Base-by-base conservation (phyloP, 148 eudicot genomes). In the Cornus florida region DNA sequence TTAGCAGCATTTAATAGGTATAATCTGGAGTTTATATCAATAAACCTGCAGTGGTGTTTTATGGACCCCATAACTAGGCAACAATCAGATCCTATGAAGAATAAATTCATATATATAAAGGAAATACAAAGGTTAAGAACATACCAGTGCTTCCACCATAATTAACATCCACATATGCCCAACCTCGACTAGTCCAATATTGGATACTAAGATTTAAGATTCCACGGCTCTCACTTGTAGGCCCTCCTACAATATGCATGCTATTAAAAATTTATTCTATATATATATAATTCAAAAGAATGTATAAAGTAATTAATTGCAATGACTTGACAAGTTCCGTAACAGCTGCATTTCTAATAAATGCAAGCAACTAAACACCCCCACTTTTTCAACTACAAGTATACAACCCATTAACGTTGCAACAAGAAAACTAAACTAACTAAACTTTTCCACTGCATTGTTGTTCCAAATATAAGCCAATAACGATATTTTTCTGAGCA, bases 151-250 rank as follows among this genome's bases (percentile, higher is more conserved):
- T 95, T 84, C 98, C 98, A 82, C 98, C 98, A 77, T 93, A 95
- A 77, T 95, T 95, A 76, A 93, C 98, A 88, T 95, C 97, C 76
- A 91, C 97, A 84, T 89, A 86, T 60, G 94, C 98, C 98, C 98
- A 95, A 72, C 98, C 98, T 77, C 97, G 94, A 82, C 97, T 95
- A 71, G 98, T 95, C 97, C 98, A 95, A 78, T 89, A 95, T 79
- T 95, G 98, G 80, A 90, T 83, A 77, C 86, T 82, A 70, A 95
- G 92, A 83, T 90, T 89, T 67, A 93, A 92, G 79, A 84, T 83
- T 83, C 93, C 98, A 79, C 90, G 92, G 69, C 91, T 74, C 89
- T 95, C 99, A 57, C 86, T 81, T 50, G 99, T 95, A 64, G 98
- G 99, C 72, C 99, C 99, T 76, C 99, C 99, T 95, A 85, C 39